Evolutionary conservation across 2,329 filamentous ascomycete genomes (phyloP), one percentile per base, ranked within the genome.

Genomic region (Sporothrix sp.): DNA sequence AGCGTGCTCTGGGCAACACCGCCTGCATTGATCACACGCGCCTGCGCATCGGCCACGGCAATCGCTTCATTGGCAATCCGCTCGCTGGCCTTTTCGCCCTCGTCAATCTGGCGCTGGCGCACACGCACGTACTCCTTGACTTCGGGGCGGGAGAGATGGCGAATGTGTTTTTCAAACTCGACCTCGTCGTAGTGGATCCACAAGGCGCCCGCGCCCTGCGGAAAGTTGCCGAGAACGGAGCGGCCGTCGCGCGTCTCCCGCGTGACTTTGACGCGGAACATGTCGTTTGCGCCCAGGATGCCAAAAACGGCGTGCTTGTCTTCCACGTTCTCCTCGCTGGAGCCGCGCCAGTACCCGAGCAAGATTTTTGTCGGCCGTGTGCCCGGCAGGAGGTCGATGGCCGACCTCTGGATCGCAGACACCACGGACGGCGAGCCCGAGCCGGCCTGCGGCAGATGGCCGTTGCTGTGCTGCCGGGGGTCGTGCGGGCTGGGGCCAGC

Each of bases 161-260:
- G 62, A 0, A 84, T 66, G 44, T 82, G 78, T 1, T 70, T 66
- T 21, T 82, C 72, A 21, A 82, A 75, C 30, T 73, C 71, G 10
- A 81, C 75, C 45, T 83, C 78, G 13, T 83, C 78, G 55, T 79
- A 82, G 6, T 72, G 65, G 33, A 83, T 78, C 79, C 79, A 83
- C 1, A 82, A 61, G 1, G 75, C 78, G 11, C 79, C 79, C 1
- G 78, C 74, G 1, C 78, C 79, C 2, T 63, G 62, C 0, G 80
- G 80, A 50, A 81, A 82, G 60, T 82, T 82, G 32, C 76, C 78
- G 28, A 76, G 68, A 1, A 79, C 66, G 27, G 70, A 72, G 0
- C 76, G 72, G 3, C 79, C 79, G 58, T 82, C 78, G 3, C 78
- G 73, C 0, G 79, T 82, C 58, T 80, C 71, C 6, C 75, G 69